Base-by-base conservation (phyloP, 23 red algal species). In the Cyanidioschyzon merolae region DNA sequence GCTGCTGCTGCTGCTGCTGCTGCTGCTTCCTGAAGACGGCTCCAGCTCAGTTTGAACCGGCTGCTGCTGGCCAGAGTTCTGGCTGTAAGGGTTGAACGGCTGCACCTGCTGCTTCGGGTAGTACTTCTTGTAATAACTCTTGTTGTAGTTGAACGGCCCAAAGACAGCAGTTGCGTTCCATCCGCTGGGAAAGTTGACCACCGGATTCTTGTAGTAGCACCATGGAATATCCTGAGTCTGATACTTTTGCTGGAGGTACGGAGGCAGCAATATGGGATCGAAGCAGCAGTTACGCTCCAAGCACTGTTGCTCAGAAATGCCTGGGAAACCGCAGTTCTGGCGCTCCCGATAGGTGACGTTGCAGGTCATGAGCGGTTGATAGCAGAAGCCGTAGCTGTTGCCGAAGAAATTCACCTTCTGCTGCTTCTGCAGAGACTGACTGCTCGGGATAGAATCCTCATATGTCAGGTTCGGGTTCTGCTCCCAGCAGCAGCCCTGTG, bases 401-500 rank as follows among this genome's bases (percentile, higher is more conserved):
- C 63, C 63, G 29, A 32, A 71, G n/a, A 25, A 71, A 27, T 27
- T 71, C 16, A 71, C 63, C 63, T 71, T 71, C 63, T 71, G 63
- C n/a, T 25, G 21, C n/a, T 71, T 71, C 63, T 71, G 63, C 2
- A 71, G 2, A 7, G 63, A 71, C 63, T 71, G 63, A 27, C 63
- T 71, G n/a, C 21, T 35, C n/a, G 32, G 21, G 63, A 71, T 71
- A 25, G 63, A 71, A 27, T 71, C 63, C n/a, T 7, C 3, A 27
- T 71, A 71, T 7, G n/a, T 35, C 63, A 71, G 21, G 29, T 32
- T 71, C 29, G 63, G 63, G 29, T 71, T 71, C 63, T 25, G 32
- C 63, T 71, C 63, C 63, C 63, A 71, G 63, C 63, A 71, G 29
- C 63, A 71, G 63, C 63, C 63, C 29, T 71, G 63, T 7, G 63